Percentiles rank a stretch among this genome's conserved stretches.
Evolutionary conservation across 2,329 filamentous ascomycete genomes (phyloP).

Genomic region (Botrytis paeoniae): DNA sequence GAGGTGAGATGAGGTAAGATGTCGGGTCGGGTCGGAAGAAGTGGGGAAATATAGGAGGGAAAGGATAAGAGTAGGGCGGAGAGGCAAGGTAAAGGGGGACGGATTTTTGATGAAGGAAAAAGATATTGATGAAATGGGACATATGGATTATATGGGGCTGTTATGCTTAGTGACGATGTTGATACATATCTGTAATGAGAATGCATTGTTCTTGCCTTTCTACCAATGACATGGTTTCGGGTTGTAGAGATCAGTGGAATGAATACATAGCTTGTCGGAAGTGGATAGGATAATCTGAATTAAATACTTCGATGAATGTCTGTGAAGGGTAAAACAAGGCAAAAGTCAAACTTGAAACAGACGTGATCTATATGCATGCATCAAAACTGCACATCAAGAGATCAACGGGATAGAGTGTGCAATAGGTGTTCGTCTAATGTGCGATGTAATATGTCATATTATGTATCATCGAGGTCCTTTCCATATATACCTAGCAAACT

Average conservation of each 20-base stretch:
- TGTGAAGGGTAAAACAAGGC: not conserved
- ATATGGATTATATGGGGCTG: too few species aligned
- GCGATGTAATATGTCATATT: not conserved
- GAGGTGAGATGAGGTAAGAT: not conserved
- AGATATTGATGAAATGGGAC: not conserved
- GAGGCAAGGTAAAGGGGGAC: not conserved
- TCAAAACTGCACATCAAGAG: not conserved
- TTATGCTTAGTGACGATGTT: not conserved
- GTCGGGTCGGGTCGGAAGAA: not conserved
- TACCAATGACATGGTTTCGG: not conserved
- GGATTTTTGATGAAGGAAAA: not conserved
- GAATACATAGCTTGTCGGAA: not conserved
- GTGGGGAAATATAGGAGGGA: not conserved
- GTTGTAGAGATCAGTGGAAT: not conserved
- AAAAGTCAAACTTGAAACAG: not conserved
- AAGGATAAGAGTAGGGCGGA: not conserved
- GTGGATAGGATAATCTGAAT: too few species aligned
- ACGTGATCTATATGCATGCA: too few species aligned
- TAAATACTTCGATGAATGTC: not conserved
- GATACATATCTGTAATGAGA: not conserved
- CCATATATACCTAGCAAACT: not conserved
- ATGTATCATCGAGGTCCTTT: not conserved
- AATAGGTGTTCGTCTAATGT: not conserved
- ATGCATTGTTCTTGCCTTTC: not conserved
- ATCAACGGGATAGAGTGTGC: not conserved